phyloP scores from a whole-genome alignment of 139 green algal species.

The Marvania coccoides region DNA sequence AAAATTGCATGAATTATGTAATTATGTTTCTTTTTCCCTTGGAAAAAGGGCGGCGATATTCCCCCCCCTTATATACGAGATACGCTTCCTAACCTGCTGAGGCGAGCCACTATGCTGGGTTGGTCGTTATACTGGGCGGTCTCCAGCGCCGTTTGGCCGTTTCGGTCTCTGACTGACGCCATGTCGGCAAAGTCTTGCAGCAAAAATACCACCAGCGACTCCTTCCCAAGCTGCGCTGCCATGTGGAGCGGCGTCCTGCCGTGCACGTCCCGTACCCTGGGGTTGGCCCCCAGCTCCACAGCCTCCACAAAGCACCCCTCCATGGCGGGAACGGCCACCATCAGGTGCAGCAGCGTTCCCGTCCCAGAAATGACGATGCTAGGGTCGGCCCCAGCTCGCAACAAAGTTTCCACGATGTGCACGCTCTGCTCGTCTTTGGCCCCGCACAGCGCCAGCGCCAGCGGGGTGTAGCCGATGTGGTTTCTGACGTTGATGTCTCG shows the following conservation, averaged over 20 bases:
- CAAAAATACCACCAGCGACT: not conserved
- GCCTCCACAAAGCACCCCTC: not conserved
- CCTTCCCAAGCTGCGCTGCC: not conserved
- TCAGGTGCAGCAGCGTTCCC: not conserved
- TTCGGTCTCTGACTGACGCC: not conserved
- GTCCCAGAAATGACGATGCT: not conserved
- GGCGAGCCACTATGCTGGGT: too few species aligned
- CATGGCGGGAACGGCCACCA: not conserved
- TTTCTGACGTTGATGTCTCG: not conserved
- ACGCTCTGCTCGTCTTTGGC: not conserved
- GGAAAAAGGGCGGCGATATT: too few species aligned
- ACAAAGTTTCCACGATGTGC: not conserved
- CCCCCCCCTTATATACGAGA: too few species aligned
- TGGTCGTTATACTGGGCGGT: not conserved
- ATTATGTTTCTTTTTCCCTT: too few species aligned
- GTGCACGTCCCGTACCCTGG: not conserved
- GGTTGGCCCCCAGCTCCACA: not conserved
- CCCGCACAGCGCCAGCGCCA: not conserved
- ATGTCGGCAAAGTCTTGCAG: not conserved
- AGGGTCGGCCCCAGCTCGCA: not conserved
- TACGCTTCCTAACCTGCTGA: too few species aligned
- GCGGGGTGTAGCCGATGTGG: not conserved
- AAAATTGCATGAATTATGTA: too few species aligned
- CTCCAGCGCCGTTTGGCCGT: not conserved
- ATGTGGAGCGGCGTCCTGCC: slow-evolving; percentile 3